Evolutionary conservation across 1,139 yeast genomes (phyloP), one percentile per base, ranked within the genome.

Genomic region (Protomyces gravidus): DNA sequence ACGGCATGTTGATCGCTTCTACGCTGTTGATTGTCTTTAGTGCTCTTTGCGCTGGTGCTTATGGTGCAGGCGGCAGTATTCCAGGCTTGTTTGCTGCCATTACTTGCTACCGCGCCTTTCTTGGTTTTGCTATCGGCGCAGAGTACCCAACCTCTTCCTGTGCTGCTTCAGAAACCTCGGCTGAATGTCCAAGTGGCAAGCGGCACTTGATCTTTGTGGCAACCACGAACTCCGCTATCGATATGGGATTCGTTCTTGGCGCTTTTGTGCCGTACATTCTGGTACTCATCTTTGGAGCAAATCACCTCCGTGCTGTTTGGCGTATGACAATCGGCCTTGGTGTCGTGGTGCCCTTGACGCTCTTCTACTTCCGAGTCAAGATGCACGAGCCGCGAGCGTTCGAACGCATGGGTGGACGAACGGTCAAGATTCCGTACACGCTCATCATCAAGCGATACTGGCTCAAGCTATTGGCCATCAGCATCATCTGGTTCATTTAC

Each of bases 131-230:
- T 64, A 77, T 78, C 62, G 78, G 78, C 23, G 90, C 63, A 4
- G 97, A 90, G 74, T 90, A 90, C 70, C 96, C 96, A 49, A 85
- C 95, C 25, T 89, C 96, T 40, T 86, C 96, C 1, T 94, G 90
- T 27, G 95, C 95, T 51, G 89, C 95, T 65, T 90, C 96, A 30
- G 97, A 90, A 73, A 94, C 95, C 51, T 85, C 95, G 45, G 83
- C 86, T 62, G 76, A 81, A 67, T 76, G 89, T 67, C 88, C 94
- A 27, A 78, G 83, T 13, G 95, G 95, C 63, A 78, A 80, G 63
- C 85, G 97, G 76, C 90, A 90, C 75, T 79, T 96, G 72, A 32
- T 60, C 19, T 60, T 62, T 15, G 50, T 52, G 5, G 55, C 39
- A 15, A 89, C 89, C 72, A 90, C 97, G 53, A 87, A 89, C 72